Base-by-base conservation (phyloP, 2,329 filamentous ascomycete species). In the Raffaelea deltoideospora region DNA sequence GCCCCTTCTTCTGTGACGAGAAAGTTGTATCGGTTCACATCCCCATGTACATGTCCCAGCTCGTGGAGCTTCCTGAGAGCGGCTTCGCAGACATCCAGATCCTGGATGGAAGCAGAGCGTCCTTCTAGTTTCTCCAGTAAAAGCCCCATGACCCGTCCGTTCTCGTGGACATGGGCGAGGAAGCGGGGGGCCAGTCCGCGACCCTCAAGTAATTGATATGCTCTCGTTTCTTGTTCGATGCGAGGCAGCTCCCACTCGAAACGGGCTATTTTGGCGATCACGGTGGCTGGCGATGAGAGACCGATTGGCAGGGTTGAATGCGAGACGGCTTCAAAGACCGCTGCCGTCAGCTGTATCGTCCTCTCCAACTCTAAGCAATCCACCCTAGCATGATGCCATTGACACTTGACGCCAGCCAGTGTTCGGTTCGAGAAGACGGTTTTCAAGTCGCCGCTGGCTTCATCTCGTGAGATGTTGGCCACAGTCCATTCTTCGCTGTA, bases 21-120 rank as follows among this genome's bases (percentile, higher is more conserved):
- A 42, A 59, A 60, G 43, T 57, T 61, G 37, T 58, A 49, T 37
- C 50, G 48, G 42, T 60, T 59, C 24, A 53, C 47, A 43, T 60
- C 58, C 13, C 54, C 53, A 45, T 59, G 54, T 22, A 55, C 20
- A 31, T 57, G 28, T 24, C 52, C 48, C 27, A 52, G 35, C 17
- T 41, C 22, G 39, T 56, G 50, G 17, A 56, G 37, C 40, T 45
- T 46, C 35, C 37, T 23, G 22, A 57, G 28, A 41, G 47, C 44
- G 27, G 38, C 29, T 42, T 51, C 41, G 41, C 57, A 57, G n/a
- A 20, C 17, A 22, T 22, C 24, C 20, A 56, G 46, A 42, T 56
- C 50, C 9, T 47, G 23, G 8, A 50, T 14, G 10, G 39, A 45
- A 29, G 56, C 50, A 45, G 33, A 41, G 15, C 47, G 45, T 29